Evolutionary conservation across 306 rosid genomes (phyloP), one percentile per base, ranked within the genome.

Genomic region (Trifolium pratense): DNA sequence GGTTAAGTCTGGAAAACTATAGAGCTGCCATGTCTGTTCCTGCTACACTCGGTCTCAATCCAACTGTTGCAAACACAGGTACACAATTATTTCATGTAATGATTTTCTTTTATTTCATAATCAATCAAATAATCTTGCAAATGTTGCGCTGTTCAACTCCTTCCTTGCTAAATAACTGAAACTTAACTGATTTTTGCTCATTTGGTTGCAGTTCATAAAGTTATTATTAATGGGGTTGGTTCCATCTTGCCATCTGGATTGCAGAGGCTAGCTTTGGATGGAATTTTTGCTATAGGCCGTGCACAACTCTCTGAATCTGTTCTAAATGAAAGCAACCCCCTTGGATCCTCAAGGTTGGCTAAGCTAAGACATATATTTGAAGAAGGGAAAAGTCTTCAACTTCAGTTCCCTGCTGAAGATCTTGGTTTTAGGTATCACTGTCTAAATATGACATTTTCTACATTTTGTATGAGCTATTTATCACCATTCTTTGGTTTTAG

Each of bases 11-110:
- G 60, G 83, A 88, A 78, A 91, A 91, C 87, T 94, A 86, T 53
- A 88, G 80, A 85, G 95, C 97, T 80, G 99, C 99, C 66, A 89
- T 94, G 99, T 87, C 87, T 70, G 96, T 94, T 81, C 99, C 97
- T 57, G 83, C 95, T 57, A 86, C 96, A 56, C 96, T 94, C 68
- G 97, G 99, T 84, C 92, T 94, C 55, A 84, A 87, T 84, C 99
- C 97, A 64, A 84, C 86, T 48, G 62, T 91, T 83, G 99, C 99
- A 80, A 91, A 91, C 73, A 85, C 91, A 31, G 99, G 99, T 91
- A 76, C 68, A 31, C 57, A 37, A 58, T 62, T 75, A 68, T n/a
- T 65, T 7, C 53, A 20, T 36, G 65, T 16, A 11, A n/a, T 36
- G 36, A 66, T 66, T 42, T 81, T 32, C 8, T 59, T 69, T 68